Evolutionary conservation across 768 basidiomycete genomes (phyloP), one percentile per base, ranked within the genome.

Genomic region (Pisolithus sp.): DNA sequence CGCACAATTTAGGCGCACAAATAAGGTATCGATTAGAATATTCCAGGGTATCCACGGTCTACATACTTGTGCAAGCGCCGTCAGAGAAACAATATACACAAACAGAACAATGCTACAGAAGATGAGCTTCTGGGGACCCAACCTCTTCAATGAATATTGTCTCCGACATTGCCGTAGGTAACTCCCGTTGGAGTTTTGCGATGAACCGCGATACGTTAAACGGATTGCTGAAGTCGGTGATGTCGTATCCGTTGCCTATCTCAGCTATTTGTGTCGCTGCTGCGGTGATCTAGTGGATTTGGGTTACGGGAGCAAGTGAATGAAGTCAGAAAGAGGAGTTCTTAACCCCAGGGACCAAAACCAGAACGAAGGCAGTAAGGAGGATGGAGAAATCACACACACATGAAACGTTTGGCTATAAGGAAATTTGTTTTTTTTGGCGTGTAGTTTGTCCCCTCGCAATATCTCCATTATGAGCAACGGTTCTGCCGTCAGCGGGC

Each of bases 391-490:
- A n/a, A 45, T 26, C 31, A 49, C 55, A 36, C 55, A 36, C 66
- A 48, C 26, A 26, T 58, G 62, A 7, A 69, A 43, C 4, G 66
- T 44, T 12, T 65, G 76, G 12, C 76, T 72, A 8, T 70, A 68
- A 17, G 75, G 76, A 2, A 71, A 50, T 28, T 54, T 61, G 28
- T 66, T 57, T 18, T 56, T 17, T 38, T 66, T 68, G 31, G 64
- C 66, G 17, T 40, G 47, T 3, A 41, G 18, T 42, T 60, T 68
- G 12, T 41, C 46, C 9, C 66, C 66, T 17, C 53, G 60, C 38
- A 69, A 23, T 38, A 68, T 58, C 8, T 68, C 63, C 48, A 59
- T 61, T 21, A 54, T 64, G 8, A 68, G 52, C 49, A 64, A 57
- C 15, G 66, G 66, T 46, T 68, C 66, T 13, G 68, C 66, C 5